Percentiles rank a stretch among this genome's conserved stretches.
Evolutionary conservation across 768 basidiomycete species (phyloP).

Genomic region (Pholiota molesta): DNA sequence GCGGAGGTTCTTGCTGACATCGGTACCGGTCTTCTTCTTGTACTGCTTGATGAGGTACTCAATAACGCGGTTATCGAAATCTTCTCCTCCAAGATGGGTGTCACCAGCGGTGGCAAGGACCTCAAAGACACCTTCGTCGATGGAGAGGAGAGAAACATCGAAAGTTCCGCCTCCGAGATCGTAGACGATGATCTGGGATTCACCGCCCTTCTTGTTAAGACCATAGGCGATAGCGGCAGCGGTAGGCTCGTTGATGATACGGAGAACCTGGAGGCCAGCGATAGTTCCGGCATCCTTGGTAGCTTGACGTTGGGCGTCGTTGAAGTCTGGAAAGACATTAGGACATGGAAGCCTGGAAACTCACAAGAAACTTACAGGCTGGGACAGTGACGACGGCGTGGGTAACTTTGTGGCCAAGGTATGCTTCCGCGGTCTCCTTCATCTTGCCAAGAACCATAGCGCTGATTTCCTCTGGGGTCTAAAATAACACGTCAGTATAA

Average conservation of each 20-base stretch:
- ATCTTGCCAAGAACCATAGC: conserved; percentile 97
- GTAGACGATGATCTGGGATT: conserved; percentile 96
- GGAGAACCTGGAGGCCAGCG: conserved; percentile 91
- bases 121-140: conserved; percentile 93
- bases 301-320: conserved; percentile 98
- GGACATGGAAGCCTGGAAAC: neutral
- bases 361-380: conserved; percentile 62
- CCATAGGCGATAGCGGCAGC: conserved; percentile 98
- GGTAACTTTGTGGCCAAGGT: conserved; percentile 94
- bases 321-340: conserved; percentile 71
- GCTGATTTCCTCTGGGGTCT: conserved; percentile 93
- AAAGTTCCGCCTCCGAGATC: conserved; percentile 99
- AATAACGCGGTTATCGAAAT: conserved; percentile 93
- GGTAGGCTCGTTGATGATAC: conserved; percentile 98
- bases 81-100: conserved; percentile 94
- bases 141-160: conserved; percentile 95
- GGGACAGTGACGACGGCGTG: conserved; percentile 99
- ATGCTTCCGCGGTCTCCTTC: conserved; percentile 99
- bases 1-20: conserved; percentile 76
- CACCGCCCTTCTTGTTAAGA: conserved; percentile 93
- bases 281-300: conserved; percentile 98
- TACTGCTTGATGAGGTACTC: conserved; percentile 88
- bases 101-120: conserved; percentile 92
- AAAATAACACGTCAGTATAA: neutral
- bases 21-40: conserved; percentile 91